phyloP scores from a whole-genome alignment of 2,329 filamentous ascomycete species.

The Periconia digitata region DNA sequence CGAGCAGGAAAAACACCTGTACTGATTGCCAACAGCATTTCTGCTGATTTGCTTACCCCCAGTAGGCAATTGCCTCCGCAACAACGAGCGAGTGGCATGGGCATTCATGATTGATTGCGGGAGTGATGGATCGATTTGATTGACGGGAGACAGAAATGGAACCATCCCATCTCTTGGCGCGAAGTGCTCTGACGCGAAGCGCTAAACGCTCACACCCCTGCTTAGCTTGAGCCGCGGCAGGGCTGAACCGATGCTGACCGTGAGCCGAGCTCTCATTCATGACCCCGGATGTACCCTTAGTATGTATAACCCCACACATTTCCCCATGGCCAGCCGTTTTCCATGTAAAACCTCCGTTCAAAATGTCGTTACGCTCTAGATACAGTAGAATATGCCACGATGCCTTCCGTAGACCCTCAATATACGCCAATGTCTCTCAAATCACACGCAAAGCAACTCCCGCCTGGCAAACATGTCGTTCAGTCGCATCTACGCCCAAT shows the following conservation, averaged over 20 bases:
- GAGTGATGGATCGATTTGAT: too few relatives aligned
- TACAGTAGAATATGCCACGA: constrained; percentile 26
- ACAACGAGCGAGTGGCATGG: constrained; percentile 27
- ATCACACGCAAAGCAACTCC: constrained; percentile 11
- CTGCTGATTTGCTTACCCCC: constrained; percentile 12
- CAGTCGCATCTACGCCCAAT: constrained; percentile 60
- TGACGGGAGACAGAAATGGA: constrained; percentile 9
- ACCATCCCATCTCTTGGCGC: constrained; percentile 26
- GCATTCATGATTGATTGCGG: constrained; percentile 25
- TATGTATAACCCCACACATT: constrained; percentile 25
- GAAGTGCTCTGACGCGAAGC: constrained; percentile 9
- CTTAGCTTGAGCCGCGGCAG: background rate
- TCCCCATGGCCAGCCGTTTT: constrained; percentile 17
- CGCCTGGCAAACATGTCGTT: constrained; percentile 51
- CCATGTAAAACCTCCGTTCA: constrained; percentile 16
- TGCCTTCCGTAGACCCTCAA: constrained; percentile 12
- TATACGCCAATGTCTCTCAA: constrained; percentile 19
- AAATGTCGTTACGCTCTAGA: constrained; percentile 39
- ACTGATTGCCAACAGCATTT: constrained; percentile 29
- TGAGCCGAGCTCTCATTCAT: constrained; percentile 20
- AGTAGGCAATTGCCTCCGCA: constrained; percentile 36
- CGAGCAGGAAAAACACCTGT: constrained; percentile 56
- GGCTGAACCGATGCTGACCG: constrained; percentile 34
- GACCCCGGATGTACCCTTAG: constrained; percentile 28
- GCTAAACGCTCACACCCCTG: background rate